These are phyloP conservation scores for Heracleum sosnowskyi DNA, from an alignment of 129 eudicot genomes.

Conservation along the genomic window DNA sequence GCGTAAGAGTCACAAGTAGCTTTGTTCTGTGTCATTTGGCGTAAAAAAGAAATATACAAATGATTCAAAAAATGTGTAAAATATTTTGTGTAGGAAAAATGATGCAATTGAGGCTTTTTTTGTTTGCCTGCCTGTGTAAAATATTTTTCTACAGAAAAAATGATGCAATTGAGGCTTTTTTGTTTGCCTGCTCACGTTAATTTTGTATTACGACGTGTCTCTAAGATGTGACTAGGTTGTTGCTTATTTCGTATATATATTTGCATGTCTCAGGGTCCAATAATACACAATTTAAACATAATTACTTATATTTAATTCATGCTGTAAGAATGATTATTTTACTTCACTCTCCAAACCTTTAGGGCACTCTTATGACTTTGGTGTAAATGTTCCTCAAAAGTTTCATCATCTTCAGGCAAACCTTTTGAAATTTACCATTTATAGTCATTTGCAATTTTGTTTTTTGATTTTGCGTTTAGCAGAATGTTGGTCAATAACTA, in stretches of 20 bases:
- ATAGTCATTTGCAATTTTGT: neutral
- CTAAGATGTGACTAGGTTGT: neutral
- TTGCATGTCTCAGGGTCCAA: neutral
- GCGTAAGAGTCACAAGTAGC: neutral
- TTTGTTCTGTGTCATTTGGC: neutral
- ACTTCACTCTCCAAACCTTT: neutral
- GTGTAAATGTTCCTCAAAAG: neutral
- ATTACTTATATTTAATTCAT: neutral
- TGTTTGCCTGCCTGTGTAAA: neutral
- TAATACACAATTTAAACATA: neutral
- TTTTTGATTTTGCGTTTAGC: neutral
- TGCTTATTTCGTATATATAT: neutral
- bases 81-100: neutral
- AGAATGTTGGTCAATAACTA: neutral
- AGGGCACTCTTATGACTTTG: neutral
- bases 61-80: neutral
- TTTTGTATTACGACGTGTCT: neutral
- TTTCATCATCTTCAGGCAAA: slow-evolving; percentile 1
- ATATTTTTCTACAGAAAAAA: neutral
- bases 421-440: neutral
- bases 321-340: neutral
- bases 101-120: neutral
- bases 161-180: neutral
- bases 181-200: neutral
- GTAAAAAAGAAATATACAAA: neutral